Evolutionary conservation across 768 basidiomycete species (phyloP).

Genomic region (Lentinula aciculospora): DNA sequence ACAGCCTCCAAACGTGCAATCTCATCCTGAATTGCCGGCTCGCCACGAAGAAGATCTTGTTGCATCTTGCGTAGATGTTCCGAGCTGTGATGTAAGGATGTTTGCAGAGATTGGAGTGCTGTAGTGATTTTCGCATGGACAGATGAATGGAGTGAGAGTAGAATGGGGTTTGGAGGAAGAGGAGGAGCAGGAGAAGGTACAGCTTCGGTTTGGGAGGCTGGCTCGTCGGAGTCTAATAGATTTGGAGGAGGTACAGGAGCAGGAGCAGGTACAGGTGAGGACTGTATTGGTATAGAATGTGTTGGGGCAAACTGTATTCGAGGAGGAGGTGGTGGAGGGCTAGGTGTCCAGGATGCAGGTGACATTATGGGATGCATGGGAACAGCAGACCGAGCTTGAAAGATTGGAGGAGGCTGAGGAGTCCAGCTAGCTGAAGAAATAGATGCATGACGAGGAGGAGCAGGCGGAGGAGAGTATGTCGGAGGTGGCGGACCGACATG

Average conservation of each 20-base stretch:
- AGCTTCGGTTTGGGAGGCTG: constrained; percentile 8
- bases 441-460: constrained; percentile 7
- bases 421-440: not conserved
- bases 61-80: constrained; percentile 79
- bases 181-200: constrained; percentile 47
- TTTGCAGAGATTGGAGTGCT: constrained; percentile 65
- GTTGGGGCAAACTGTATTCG: constrained; percentile 11
- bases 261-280: constrained; percentile 13
- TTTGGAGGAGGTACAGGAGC: constrained; percentile 44
- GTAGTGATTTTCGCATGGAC: constrained; percentile 72
- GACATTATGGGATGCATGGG: constrained; percentile 20
- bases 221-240: constrained; percentile 59
- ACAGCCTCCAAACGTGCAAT: constrained; percentile 94
- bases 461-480: constrained; percentile 9
- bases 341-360: constrained; percentile 16
- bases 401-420: not conserved
- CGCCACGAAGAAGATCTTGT: constrained; percentile 79
- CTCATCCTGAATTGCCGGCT: constrained; percentile 94
- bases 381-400: constrained; percentile 16
- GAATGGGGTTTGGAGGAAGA: constrained; percentile 86
- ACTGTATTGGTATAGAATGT: not conserved
- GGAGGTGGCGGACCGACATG: constrained; percentile 15
- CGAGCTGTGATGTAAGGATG: constrained; percentile 57
- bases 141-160: constrained; percentile 71
- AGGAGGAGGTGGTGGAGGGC: constrained; percentile 7